Conservation (phyloP, 345 rosid genomes). For the Nephelium lappaceum region DNA sequence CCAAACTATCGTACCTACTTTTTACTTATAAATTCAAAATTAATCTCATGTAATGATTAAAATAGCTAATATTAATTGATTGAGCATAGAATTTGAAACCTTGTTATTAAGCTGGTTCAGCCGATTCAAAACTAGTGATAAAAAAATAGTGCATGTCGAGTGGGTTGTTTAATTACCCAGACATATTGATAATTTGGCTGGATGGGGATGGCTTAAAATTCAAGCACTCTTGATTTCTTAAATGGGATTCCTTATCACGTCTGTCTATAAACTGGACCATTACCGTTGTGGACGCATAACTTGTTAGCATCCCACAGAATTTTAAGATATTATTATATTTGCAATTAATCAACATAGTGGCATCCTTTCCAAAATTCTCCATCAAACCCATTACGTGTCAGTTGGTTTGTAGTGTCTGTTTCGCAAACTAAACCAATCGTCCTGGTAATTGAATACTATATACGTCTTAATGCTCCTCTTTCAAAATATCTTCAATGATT, state of each 20-base stretch:
- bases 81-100: not conserved
- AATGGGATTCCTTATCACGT: not conserved
- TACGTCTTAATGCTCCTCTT: not conserved
- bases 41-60: not conserved
- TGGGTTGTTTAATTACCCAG: not conserved
- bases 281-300: not conserved
- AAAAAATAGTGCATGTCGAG: too few species aligned
- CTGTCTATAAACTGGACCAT: not conserved
- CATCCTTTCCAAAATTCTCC: not conserved
- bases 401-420: not conserved
- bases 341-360: not conserved
- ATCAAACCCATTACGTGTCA: not conserved
- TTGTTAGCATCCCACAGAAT: not conserved
- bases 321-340: not conserved
- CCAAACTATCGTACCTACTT: not conserved
- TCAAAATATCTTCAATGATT: too few species aligned
- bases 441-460: not conserved
- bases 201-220: constrained; percentile 5
- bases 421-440: not conserved
- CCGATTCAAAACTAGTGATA: not conserved
- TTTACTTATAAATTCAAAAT: not conserved
- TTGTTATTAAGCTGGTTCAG: not conserved
- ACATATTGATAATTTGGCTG: not conserved
- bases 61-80: too few species aligned
- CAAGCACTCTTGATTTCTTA: constrained; percentile 14